Conservation (phyloP, 1,139 yeast genomes). For the Debaryomyces subglobosus region DNA sequence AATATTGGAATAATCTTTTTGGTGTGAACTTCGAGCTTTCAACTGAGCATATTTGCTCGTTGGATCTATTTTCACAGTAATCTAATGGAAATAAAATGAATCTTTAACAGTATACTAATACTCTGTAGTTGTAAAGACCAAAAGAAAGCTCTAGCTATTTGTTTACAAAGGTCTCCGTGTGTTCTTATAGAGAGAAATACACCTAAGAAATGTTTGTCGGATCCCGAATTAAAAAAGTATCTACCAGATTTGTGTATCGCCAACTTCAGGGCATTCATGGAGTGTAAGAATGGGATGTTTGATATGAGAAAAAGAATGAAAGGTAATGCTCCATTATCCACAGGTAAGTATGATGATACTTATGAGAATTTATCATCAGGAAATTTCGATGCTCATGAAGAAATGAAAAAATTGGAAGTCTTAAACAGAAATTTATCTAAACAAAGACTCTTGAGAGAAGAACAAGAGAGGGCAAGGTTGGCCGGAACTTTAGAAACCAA, state of each 20-base stretch:
- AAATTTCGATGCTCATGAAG: slow-evolving; percentile 78
- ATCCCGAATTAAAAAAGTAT: slow-evolving; percentile 74
- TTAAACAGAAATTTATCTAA: slow-evolving; percentile 51
- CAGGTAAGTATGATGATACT: slow-evolving; percentile 89
- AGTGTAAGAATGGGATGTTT: slow-evolving; percentile 81
- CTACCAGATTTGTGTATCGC: slow-evolving; percentile 89
- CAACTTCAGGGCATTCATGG: slow-evolving; percentile 81
- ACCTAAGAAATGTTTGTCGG: slow-evolving; percentile 83
- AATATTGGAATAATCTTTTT: neutral
- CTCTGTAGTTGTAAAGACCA: slow-evolving; percentile 82
- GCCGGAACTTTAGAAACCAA: slow-evolving; percentile 7
- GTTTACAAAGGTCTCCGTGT: slow-evolving; percentile 95
- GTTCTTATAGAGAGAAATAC: slow-evolving; percentile 87
- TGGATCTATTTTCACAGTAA: neutral
- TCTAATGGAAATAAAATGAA: neutral
- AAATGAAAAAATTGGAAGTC: slow-evolving; percentile 66
- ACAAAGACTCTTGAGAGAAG: slow-evolving; percentile 29
- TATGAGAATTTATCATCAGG: slow-evolving; percentile 79
- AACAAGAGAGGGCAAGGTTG: slow-evolving; percentile 18
- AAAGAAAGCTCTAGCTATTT: slow-evolving; percentile 88
- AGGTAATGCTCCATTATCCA: slow-evolving; percentile 92
- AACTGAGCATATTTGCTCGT: neutral
- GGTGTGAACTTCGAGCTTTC: neutral
- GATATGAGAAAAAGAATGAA: slow-evolving; percentile 91
- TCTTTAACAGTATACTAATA: slow-evolving; percentile 15